Evolutionary conservation across 192 early-diverging fungal species (phyloP), one percentile per base, ranked within the genome.

Genomic region (Entomortierella lignicola): DNA sequence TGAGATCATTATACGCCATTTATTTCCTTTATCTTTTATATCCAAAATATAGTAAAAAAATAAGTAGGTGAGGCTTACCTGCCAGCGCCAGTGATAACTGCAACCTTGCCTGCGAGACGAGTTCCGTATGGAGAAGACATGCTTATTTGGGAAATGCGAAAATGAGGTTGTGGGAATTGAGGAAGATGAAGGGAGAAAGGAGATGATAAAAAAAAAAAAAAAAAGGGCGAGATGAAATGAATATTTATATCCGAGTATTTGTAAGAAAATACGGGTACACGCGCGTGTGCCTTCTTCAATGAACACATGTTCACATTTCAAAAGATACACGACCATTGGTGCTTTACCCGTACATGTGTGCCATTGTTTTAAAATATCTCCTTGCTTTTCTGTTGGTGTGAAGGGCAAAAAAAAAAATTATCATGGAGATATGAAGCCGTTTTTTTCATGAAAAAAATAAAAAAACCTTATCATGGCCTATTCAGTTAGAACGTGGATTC

Each of bases 61-160:
- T 12, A 55, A 30, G 2, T 29, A 30, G 54, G 8, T 8, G 4
- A 62, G 20, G 31, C 81, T 80, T 85, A 90, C 92, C 90, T 88
- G 66, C 88, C 92, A 58, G 91, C 92, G 59, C 94, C 94, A 55
- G 94, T 95, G 60, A 95, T 88, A 62, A 95, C 83, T 21, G 91
- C 92, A 21, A 95, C 94, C 82, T 94, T 95, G 37, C 82, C 85
- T 44, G 69, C 75, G 44, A 92, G 84, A 72, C 90, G 82, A 52
- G 27, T 30, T 66, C 75, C 75, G 30, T 68, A 68, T 3, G 66
- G 61, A 27, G 75, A 57, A 64, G 75, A 69, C 75, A 79, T 79
- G 50, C n/a, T n/a, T n/a, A n/a, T n/a, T n/a, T n/a, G n/a, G n/a
- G n/a, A n/a, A n/a, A n/a, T n/a, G n/a, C n/a, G n/a, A n/a, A n/a